Evolutionary conservation across 805 yeast species (phyloP), one percentile per base, ranked within the genome.

Genomic region (Myxozyma sirexii): DNA sequence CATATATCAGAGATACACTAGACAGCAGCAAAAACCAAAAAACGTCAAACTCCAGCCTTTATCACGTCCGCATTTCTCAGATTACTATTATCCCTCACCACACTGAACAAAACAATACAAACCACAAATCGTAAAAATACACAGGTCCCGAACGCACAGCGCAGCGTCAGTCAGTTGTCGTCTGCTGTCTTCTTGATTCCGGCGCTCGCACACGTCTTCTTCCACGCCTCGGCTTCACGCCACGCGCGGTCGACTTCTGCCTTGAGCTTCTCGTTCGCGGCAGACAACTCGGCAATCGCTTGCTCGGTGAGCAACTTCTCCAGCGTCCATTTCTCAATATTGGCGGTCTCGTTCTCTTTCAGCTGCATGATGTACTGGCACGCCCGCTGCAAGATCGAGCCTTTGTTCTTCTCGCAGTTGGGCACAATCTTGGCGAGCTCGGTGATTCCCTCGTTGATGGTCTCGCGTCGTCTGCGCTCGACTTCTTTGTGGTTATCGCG

Each of bases 401-500:
- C 88, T 79, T 94, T 94, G 75, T 93, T 93, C 57, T 89, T 83
- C 70, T 90, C 97, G 51, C 85, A 83, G 13, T 89, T 84, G 17
- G 97, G 97, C 56, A 92, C 82, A 60, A 92, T 73, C 24, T 83
- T 83, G 33, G 92, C 87, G 67, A 92, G 79, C 67, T 85, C 89
- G 68, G 84, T 84, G 70, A 92, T 90, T n/a, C 97, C 97, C 43
- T 80, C 77, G 75, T 90, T 92, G 71, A 92, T 92, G 48, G 85
- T 83, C 72, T 91, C 96, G 70, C 97, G 83, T 74, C 97, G 83
- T 68, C 97, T 84, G 71, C 96, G 82, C 76, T 92, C 97, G 23
- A 92, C 97, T 75, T 92, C 97, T 75, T 91, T 92, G 77, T 94
- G 99, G 74, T 90, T 92, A 68, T 89, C 89, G 69, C 88, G 86